phyloP scores from a whole-genome alignment of 495 filamentous ascomycete genomes.

The Lindgomyces ingoldianus region DNA sequence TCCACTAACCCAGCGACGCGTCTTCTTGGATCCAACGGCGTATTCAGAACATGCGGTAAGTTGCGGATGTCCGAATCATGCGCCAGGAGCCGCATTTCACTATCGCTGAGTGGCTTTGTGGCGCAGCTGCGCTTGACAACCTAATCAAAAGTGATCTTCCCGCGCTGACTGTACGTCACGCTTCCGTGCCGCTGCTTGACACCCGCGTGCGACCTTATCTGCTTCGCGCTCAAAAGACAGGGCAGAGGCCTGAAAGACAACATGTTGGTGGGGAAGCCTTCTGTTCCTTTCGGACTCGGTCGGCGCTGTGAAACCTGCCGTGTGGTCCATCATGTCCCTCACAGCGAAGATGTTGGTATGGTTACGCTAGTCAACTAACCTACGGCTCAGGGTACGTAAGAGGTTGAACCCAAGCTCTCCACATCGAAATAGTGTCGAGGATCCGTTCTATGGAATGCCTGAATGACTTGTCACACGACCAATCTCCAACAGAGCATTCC shows the following conservation, averaged over 20 bases:
- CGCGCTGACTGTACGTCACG: slow-evolving; percentile 12
- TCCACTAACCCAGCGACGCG: no score
- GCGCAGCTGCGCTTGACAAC: neutral
- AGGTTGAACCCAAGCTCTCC: no score
- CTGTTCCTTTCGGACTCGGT: neutral
- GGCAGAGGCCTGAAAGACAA: neutral
- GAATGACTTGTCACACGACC: slow-evolving; percentile 8
- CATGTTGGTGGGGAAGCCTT: no score
- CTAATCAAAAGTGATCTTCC: slow-evolving; percentile 7
- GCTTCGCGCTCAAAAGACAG: neutral
- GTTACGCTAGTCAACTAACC: no score
- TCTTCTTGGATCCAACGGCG: no score
- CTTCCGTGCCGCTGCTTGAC: neutral
- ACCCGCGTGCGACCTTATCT: slow-evolving; percentile 8
- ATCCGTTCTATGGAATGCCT: neutral
- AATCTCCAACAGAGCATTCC: neutral
- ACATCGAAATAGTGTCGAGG: neutral
- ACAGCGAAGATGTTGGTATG: no score
- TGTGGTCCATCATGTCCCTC: neutral
- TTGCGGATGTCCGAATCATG: neutral
- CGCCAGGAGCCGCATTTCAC: slow-evolving; percentile 11
- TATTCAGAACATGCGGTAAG: neutral
- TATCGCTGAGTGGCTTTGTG: slow-evolving; percentile 9
- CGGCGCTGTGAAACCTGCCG: slow-evolving; percentile 5
- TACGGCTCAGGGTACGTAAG: no score